phyloP scores from a whole-genome alignment of 352 stramenopile species.

The Phytophthora pinifolia region DNA sequence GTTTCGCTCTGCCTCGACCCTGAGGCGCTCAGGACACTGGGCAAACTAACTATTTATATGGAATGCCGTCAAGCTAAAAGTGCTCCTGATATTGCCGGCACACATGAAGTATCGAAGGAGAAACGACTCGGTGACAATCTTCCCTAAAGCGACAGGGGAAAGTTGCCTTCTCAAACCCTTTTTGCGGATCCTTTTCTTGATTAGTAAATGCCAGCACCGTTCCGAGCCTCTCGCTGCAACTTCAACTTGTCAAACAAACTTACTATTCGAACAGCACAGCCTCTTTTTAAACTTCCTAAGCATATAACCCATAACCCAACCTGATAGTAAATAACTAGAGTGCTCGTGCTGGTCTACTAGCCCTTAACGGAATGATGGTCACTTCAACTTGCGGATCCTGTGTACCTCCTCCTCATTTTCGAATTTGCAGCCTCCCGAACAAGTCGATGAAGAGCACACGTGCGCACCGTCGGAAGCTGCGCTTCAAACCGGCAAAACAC shows the following conservation, averaged over 20 bases:
- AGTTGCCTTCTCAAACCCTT: too few relatives aligned
- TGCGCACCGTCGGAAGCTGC: conserved; percentile 28
- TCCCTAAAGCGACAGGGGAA: neutral
- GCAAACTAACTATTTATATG: conserved; percentile 13
- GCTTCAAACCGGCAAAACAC: conserved; percentile 21
- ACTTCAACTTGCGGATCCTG: conserved; percentile 20
- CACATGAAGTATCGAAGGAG: too few relatives aligned
- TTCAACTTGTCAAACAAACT: conserved; percentile 21
- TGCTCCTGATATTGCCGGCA: too few relatives aligned
- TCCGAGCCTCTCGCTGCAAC: too few relatives aligned
- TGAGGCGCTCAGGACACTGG: neutral
- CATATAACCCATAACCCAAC: too few relatives aligned
- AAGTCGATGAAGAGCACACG: conserved; percentile 32
- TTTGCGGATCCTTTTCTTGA: too few relatives aligned
- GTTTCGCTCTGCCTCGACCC: conserved; percentile 18
- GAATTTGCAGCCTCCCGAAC: conserved; percentile 18
- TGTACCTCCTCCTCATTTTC: conserved; percentile 24
- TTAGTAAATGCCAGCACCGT: too few relatives aligned
- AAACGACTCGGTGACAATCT: too few relatives aligned
- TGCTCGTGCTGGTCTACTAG: conserved; percentile 6
- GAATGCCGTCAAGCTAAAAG: conserved; percentile 5
- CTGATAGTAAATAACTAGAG: neutral
- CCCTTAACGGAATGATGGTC: conserved; percentile 24
- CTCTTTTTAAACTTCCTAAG: too few relatives aligned
- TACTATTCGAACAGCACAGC: conserved; percentile 2